Conservation (phyloP, 768 basidiomycete genomes). For the Tulasnella sp. region DNA sequence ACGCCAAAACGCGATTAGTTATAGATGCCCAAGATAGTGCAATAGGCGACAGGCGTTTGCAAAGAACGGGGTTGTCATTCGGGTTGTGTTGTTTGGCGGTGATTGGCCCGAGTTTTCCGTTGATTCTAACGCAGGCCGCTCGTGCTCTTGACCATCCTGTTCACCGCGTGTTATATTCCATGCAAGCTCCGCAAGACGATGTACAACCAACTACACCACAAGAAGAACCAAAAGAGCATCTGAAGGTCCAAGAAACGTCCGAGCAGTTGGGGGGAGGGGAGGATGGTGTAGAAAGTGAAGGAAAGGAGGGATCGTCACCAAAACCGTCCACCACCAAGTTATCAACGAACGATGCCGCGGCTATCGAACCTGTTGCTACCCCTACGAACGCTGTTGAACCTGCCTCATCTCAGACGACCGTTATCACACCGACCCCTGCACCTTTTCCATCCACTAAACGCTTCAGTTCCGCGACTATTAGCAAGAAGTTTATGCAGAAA, state of each 20-base stretch:
- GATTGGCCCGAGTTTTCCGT: slow-evolving; percentile 4
- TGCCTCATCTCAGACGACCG: slow-evolving; percentile 3
- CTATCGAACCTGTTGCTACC: too few relatives aligned
- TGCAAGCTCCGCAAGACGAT: slow-evolving; percentile 9
- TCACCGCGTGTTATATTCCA: slow-evolving; percentile 5
- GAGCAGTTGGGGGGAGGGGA: neutral
- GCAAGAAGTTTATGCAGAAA: slow-evolving; percentile 94
- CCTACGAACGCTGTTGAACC: neutral
- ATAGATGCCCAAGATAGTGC: neutral
- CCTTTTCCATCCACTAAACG: slow-evolving; percentile 44
- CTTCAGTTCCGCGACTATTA: slow-evolving; percentile 83
- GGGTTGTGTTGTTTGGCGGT: neutral
- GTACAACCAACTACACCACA: neutral
- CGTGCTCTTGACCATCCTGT: neutral
- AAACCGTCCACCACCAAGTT: neutral
- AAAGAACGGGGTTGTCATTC: too few relatives aligned
- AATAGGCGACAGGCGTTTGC: too few relatives aligned
- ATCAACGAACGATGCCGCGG: too few relatives aligned
- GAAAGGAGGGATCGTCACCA: slow-evolving; percentile 5
- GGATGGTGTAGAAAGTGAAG: neutral
- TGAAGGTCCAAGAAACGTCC: neutral
- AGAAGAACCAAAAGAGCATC: neutral
- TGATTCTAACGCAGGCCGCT: slow-evolving; percentile 1
- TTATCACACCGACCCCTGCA: slow-evolving; percentile 21
- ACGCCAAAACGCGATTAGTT: neutral